Evolutionary conservation across 108 stramenopile species (phyloP).

Genomic region (Discostella stelligeroides): DNA sequence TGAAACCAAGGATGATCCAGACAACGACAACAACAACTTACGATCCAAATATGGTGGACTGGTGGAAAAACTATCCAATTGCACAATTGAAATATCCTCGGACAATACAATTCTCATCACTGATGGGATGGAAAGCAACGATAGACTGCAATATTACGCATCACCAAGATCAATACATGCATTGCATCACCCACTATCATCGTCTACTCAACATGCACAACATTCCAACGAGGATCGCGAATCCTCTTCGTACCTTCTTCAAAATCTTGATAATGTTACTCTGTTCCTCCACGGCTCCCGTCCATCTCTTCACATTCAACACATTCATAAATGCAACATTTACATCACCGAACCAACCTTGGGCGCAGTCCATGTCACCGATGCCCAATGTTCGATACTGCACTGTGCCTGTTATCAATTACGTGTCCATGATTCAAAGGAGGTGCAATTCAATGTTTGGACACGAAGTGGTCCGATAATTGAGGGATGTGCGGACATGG

Average conservation of each 20-base stretch:
- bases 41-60: constrained; percentile 30
- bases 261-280: constrained; percentile 35
- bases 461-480: constrained; percentile 51
- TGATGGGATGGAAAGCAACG: background rate
- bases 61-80: constrained; percentile 37
- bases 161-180: constrained; percentile 5
- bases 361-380: constrained; percentile 48
- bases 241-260: constrained; percentile 42
- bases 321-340: constrained; percentile 37
- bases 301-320: constrained; percentile 46
- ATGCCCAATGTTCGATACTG: constrained; percentile 31
- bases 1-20: background rate
- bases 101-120: constrained; percentile 24
- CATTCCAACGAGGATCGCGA: background rate
- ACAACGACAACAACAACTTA: background rate
- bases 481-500: constrained; percentile 45
- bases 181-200: constrained; percentile 20
- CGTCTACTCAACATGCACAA: background rate
- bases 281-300: constrained; percentile 36
- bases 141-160: constrained; percentile 11
- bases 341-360: constrained; percentile 29
- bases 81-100: constrained; percentile 33
- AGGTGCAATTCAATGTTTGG: constrained; percentile 42
- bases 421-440: constrained; percentile 47
- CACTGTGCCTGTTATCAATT: constrained; percentile 37